These are phyloP conservation scores for Penicillium sclerotigenum DNA, from an alignment of 2,329 filamentous ascomycete species.

Conservation along the genomic window DNA sequence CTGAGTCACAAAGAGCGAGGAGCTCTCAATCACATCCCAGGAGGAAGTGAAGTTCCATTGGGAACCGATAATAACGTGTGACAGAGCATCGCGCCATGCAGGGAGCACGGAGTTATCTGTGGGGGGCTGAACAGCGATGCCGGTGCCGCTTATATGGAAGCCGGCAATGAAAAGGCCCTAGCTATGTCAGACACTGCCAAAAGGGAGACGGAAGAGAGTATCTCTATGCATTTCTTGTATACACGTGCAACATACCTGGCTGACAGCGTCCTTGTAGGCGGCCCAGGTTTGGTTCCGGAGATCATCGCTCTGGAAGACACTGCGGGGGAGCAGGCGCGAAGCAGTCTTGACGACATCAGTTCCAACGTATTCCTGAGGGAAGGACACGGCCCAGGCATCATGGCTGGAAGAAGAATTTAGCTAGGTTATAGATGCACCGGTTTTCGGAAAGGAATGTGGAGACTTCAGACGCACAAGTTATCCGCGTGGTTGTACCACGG, in stretches of 20 bases:
- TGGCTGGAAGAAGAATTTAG: constrained; percentile 9
- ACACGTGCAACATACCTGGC: constrained; percentile 6
- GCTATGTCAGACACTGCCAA: not conserved
- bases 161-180: constrained; percentile 24
- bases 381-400: constrained; percentile 18
- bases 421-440: not conserved
- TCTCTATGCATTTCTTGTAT: not conserved
- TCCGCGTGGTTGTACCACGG: constrained; percentile 23
- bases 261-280: constrained; percentile 18
- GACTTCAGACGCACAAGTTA: constrained; percentile 17
- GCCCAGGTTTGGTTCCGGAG: constrained; percentile 14
- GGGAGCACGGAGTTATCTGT: constrained; percentile 28
- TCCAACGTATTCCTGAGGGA: constrained; percentile 21
- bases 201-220: no score
- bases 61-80: constrained; percentile 35
- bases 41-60: constrained; percentile 23
- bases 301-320: constrained; percentile 15
- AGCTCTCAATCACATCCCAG: constrained; percentile 14
- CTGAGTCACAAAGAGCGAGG: constrained; percentile 15
- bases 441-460: not conserved
- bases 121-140: constrained; percentile 17
- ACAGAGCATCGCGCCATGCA: constrained; percentile 43
- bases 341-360: constrained; percentile 19
- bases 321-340: constrained; percentile 23
- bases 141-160: constrained; percentile 23